A percentile compares a stretch with the other conserved stretches of the same genome.
These are phyloP conservation scores for Xylaria scruposa DNA, from an alignment of 495 filamentous ascomycete species.

Conservation along the genomic window DNA sequence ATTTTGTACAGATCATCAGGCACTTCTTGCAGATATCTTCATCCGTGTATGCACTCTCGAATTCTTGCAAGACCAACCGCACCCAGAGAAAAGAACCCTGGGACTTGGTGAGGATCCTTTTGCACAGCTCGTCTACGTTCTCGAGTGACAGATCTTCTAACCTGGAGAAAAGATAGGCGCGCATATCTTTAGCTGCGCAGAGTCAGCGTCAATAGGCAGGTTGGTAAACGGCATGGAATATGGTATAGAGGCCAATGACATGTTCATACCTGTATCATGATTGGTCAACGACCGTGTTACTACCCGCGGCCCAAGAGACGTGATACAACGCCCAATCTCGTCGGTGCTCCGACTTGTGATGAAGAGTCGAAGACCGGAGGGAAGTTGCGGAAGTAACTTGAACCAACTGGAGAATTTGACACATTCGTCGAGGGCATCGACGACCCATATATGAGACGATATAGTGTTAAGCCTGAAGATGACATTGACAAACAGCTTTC, in stretches of 20 bases:
- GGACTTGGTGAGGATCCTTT: constrained; percentile 40
- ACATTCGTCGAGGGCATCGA: constrained; percentile 38
- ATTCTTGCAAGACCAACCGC: constrained; percentile 41
- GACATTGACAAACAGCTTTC: constrained; percentile 31
- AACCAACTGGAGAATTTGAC: constrained; percentile 26
- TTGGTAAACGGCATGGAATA: constrained; percentile 4
- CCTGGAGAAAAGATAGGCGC: constrained; percentile 29
- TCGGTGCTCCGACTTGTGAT: constrained; percentile 34
- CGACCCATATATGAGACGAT: constrained; percentile 36
- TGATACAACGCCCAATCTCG: constrained; percentile 30
- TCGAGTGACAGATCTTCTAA: constrained; percentile 35
- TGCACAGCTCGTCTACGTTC: constrained; percentile 33
- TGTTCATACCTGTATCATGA: constrained; percentile 21
- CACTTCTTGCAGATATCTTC: constrained; percentile 41
- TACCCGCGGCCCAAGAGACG: constrained; percentile 23
- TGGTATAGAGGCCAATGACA: constrained; percentile 14
- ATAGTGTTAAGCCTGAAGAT: constrained; percentile 32
- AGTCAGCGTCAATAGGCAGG: constrained; percentile 22
- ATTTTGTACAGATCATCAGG: constrained; percentile 37
- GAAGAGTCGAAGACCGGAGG: constrained; percentile 31
- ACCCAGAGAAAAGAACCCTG: constrained; percentile 46
- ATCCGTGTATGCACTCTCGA: constrained; percentile 38
- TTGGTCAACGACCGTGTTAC: constrained; percentile 20
- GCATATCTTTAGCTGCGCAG: constrained; percentile 40
- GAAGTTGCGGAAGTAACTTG: constrained; percentile 31